Base-by-base conservation (phyloP, 1,139 yeast genomes). In the Yamadazyma blattariae region DNA sequence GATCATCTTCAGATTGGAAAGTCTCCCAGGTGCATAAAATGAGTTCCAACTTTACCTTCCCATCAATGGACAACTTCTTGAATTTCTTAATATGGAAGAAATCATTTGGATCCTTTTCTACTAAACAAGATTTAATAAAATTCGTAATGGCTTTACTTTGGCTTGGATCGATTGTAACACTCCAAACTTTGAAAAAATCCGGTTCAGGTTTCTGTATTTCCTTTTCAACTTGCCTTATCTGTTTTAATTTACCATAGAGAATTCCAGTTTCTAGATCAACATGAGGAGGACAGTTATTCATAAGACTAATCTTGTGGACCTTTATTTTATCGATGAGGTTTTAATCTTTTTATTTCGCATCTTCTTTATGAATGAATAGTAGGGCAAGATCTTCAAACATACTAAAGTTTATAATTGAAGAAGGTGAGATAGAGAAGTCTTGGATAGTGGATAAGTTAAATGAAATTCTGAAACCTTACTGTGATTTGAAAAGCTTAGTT, bases 161-260 rank as follows among this genome's bases (percentile, higher is more conserved):
- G 16, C 36, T 40, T 2, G 73, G 68, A 4, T 38, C 41, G 11
- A 69, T 53, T 14, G 54, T 57, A 40, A 73, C 66, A 28, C 77
- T 64, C 94, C 95, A 86, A 2, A 75, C 82, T 4, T 62, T 57
- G 3, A 68, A 57, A 9, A 80, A 52, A 3, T 50, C 43, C 1
- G 71, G 70, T 3, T 32, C 39, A 7, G 54, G 42, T 1, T 49
- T 44, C 2, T 41, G 39, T 6, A 46, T 10, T 1, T 37, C 41
- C 7, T 54, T 45, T 2, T 51, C 49, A 2, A 47, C 48, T 32
- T 60, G 57, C 37, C 69, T 58, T 2, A 82, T 55, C 44, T 81
- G 84, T 39, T 72, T 63, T 17, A 82, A 59, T 9, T 57, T 52
- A 0, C 64, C 68, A 41, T 75, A 74, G 4, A 81, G 55, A 0